These are phyloP conservation scores for Pestalotiopsis sp. DNA, from an alignment of 2,329 filamentous ascomycete species.

Conservation along the genomic window DNA sequence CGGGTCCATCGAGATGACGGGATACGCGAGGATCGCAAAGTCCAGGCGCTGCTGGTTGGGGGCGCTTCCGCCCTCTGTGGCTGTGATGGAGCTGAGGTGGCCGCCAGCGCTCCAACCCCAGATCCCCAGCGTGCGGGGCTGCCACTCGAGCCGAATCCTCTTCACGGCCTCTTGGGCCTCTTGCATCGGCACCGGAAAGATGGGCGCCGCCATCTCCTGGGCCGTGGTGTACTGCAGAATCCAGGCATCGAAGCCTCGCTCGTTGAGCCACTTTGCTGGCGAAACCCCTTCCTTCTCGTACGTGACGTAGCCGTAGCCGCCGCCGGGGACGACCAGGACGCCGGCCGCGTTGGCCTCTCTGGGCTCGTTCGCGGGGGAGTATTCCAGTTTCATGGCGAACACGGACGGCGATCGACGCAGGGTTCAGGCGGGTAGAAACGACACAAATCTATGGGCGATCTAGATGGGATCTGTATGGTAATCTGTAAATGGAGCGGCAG, in stretches of 20 bases:
- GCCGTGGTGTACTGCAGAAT: constrained; percentile 25
- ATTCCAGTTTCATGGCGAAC: not conserved
- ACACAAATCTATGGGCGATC: not conserved
- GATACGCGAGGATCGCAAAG: constrained; percentile 29
- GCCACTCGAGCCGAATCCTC: constrained; percentile 18
- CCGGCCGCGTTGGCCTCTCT: constrained; percentile 12
- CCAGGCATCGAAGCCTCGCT: constrained; percentile 24
- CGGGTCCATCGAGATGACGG: constrained; percentile 24
- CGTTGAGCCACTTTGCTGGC: constrained; percentile 25
- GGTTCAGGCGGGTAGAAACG: not conserved
- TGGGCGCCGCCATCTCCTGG: constrained; percentile 14
- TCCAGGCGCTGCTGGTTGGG: constrained; percentile 16
- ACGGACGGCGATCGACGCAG: not conserved
- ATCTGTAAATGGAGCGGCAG: not conserved
- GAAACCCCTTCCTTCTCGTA: constrained; percentile 21
- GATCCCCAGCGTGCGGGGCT: constrained; percentile 23
- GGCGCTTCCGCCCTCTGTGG: constrained; percentile 14
- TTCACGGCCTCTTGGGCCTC: constrained; percentile 23
- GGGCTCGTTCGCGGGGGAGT: not conserved
- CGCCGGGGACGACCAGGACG: constrained; percentile 26
- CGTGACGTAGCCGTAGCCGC: constrained; percentile 24
- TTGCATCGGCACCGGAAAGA: constrained; percentile 21
- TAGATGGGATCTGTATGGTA: not conserved
- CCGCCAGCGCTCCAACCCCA: constrained; percentile 28
- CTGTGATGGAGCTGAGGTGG: constrained; percentile 25